phyloP scores from a whole-genome alignment of 352 stramenopile species.

The Pythium chondricola region DNA sequence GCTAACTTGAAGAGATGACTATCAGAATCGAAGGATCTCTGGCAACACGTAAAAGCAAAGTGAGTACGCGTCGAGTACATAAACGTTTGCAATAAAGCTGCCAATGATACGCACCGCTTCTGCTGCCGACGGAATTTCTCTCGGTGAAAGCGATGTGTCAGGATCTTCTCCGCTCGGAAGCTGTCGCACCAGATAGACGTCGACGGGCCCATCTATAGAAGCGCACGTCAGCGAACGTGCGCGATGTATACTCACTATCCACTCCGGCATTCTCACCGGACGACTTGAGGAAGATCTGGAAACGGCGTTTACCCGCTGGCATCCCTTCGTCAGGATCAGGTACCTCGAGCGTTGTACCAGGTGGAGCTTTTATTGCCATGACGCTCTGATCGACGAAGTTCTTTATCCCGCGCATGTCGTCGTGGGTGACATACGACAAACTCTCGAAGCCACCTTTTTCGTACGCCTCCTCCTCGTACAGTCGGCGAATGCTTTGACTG shows the following conservation, averaged over 20 bases:
- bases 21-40: conserved; percentile 82
- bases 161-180: conserved; percentile 32
- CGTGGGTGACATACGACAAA: conserved; percentile 81
- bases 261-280: conserved; percentile 31
- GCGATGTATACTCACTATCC: neutral
- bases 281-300: conserved; percentile 93
- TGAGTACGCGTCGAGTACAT: conserved; percentile 1
- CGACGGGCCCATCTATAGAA: conserved; percentile 72
- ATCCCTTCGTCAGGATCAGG: conserved; percentile 94
- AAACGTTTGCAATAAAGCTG: neutral
- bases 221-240: neutral
- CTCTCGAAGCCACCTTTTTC: conserved; percentile 74
- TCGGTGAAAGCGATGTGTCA: conserved; percentile 1
- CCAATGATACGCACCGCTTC: conserved; percentile 18
- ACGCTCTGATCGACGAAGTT: conserved; percentile 86
- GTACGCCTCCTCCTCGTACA: conserved; percentile 81
- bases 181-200: conserved; percentile 87
- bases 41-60: too few species aligned
- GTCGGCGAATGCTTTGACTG: conserved; percentile 68
- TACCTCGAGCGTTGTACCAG: conserved; percentile 92
- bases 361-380: conserved; percentile 92
- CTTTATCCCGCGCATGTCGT: conserved; percentile 83
- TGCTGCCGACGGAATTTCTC: conserved; percentile 9
- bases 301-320: conserved; percentile 78
- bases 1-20: conserved; percentile 80